These are phyloP conservation scores for Orychophragmus violaceus DNA, from an alignment of 345 rosid genomes.

Conservation along the genomic window DNA sequence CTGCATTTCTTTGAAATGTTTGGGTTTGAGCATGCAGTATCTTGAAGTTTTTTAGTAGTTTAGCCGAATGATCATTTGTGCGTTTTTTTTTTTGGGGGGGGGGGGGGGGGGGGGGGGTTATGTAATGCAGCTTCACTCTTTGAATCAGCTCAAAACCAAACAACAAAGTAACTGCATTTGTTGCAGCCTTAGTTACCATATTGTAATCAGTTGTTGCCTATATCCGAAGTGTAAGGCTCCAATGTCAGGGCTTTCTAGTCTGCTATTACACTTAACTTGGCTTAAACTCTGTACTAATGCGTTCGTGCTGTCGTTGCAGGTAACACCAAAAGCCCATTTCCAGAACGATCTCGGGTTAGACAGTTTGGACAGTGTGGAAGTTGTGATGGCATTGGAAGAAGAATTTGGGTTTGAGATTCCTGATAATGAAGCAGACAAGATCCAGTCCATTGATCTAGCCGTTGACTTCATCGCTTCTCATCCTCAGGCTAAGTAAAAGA, in stretches of 20 bases:
- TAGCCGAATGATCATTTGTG: neutral
- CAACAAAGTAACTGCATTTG: neutral
- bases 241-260: neutral
- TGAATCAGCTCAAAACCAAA: neutral
- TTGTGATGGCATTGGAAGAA: slow-evolving; percentile 97
- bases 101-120: too few species aligned
- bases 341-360: slow-evolving; percentile 78
- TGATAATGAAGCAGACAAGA: slow-evolving; percentile 87
- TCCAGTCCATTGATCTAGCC: slow-evolving; percentile 49
- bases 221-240: too few species aligned
- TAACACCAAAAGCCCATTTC: slow-evolving; percentile 66
- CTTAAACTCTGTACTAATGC: neutral
- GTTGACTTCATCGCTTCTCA: slow-evolving; percentile 86
- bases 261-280: neutral
- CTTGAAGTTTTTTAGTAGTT: neutral
- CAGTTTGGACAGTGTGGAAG: too few species aligned
- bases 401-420: slow-evolving; percentile 94
- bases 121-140: neutral
- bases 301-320: slow-evolving; percentile 34
- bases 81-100: too few species aligned
- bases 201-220: neutral
- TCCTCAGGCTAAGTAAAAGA: slow-evolving; percentile 76
- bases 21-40: neutral
- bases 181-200: neutral
- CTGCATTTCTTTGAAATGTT: neutral